These are phyloP conservation scores for Fusarium sp. DNA, from an alignment of 2,329 filamentous ascomycete genomes.

Conservation along the genomic window DNA sequence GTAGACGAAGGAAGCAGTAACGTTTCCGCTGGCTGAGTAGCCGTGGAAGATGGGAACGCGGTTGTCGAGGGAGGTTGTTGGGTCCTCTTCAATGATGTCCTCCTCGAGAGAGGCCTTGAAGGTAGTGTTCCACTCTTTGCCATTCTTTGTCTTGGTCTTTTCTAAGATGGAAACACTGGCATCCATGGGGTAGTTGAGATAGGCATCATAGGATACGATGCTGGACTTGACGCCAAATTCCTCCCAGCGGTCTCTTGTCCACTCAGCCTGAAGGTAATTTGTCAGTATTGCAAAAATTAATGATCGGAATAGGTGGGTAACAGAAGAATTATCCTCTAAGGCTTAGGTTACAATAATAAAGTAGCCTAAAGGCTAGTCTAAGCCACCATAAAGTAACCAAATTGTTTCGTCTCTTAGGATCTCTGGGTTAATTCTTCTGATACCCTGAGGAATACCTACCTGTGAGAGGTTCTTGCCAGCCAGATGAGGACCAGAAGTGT, in stretches of 20 bases:
- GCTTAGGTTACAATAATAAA: too few relatives aligned
- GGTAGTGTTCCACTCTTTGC: conserved; percentile 67
- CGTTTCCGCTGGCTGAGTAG: conserved; percentile 92
- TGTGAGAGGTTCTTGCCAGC: conserved; percentile 83
- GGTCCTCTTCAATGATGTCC: conserved; percentile 85
- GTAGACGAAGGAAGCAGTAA: conserved; percentile 87
- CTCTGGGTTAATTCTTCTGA: too few relatives aligned
- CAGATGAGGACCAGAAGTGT: conserved; percentile 79
- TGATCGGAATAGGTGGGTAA: too few relatives aligned
- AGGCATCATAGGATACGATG: conserved; percentile 79
- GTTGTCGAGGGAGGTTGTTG: conserved; percentile 76
- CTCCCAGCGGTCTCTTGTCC: conserved; percentile 80
- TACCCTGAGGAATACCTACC: too few relatives aligned
- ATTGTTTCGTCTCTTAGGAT: too few relatives aligned
- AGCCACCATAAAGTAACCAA: too few relatives aligned
- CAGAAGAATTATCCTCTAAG: too few relatives aligned
- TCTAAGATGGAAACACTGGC: conserved; percentile 76
- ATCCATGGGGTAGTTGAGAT: conserved; percentile 80
- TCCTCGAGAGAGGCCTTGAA: conserved; percentile 87
- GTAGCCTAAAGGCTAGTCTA: too few relatives aligned
- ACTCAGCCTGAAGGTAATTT: too few relatives aligned
- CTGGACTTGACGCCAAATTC: conserved; percentile 74
- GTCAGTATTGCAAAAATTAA: too few relatives aligned
- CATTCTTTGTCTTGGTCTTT: conserved; percentile 51
- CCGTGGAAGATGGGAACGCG: conserved; percentile 93